phyloP scores from a whole-genome alignment of 2,329 filamentous ascomycete genomes.

The Botrytis hyacinthi region DNA sequence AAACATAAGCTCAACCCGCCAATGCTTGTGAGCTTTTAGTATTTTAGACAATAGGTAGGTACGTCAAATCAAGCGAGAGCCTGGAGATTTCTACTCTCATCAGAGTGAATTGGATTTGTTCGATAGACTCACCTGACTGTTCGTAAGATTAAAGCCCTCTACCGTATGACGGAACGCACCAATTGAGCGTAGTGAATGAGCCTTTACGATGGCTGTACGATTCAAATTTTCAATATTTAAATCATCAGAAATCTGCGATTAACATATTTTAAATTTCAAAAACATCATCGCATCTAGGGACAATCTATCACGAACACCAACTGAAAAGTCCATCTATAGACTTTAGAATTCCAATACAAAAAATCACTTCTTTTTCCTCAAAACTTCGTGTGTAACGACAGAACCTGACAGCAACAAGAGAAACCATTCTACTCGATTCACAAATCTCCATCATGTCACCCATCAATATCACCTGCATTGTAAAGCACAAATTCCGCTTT shows the following conservation, averaged over 20 bases:
- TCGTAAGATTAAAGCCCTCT: neutral
- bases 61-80: rapidly evolving
- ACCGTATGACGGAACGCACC: neutral
- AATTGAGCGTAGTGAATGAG: no score
- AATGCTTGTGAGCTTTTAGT: no score
- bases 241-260: neutral
- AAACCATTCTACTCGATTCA: neutral
- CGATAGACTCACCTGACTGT: neutral
- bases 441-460: neutral
- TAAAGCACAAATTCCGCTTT: neutral
- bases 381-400: neutral
- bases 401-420: neutral
- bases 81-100: neutral
- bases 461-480: neutral
- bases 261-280: neutral
- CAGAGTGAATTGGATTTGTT: neutral
- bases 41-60: no score
- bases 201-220: neutral
- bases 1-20: no score
- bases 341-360: neutral
- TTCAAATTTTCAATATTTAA: neutral
- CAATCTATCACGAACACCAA: neutral
- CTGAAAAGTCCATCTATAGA: neutral
- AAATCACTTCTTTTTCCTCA: neutral
- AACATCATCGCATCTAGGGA: neutral